Conservation (phyloP, 2,329 filamentous ascomycete species). For the Penicillium sclerotigenum region DNA sequence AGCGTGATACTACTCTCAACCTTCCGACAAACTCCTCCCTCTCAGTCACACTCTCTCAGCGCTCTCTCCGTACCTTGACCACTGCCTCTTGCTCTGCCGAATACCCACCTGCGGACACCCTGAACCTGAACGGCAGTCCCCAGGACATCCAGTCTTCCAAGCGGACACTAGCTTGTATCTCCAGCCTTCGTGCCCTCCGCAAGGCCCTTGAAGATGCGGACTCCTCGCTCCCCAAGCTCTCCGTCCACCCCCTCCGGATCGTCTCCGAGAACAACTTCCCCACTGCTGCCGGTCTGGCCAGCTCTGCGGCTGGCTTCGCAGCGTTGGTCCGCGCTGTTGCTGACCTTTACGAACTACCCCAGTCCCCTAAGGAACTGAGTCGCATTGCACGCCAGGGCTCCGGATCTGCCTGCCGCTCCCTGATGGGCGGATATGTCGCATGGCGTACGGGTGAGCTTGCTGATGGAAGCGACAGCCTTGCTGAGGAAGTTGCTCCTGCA, state of each 20-base stretch:
- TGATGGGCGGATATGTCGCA: constrained; percentile 94
- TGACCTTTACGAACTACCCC: constrained; percentile 81
- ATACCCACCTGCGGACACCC: constrained; percentile 65
- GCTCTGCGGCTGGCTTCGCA: constrained; percentile 63
- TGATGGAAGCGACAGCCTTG: constrained; percentile 83
- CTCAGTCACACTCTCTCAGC: constrained; percentile 91
- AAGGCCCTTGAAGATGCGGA: constrained; percentile 70
- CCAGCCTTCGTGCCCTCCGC: constrained; percentile 75
- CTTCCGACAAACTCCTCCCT: constrained; percentile 97
- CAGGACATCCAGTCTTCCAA: constrained; percentile 79
- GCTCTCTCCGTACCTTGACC: constrained; percentile 90
- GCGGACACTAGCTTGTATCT: constrained; percentile 91
- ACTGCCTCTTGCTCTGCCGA: constrained; percentile 82
- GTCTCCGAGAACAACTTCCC: constrained; percentile 99
- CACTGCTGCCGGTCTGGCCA: constrained; percentile 82
- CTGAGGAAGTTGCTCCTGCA: constrained; percentile 82
- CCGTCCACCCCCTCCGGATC: constrained; percentile 71
- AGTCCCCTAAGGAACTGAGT: constrained; percentile 77
- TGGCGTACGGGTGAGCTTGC: constrained; percentile 76
- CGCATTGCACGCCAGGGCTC: constrained; percentile 90
- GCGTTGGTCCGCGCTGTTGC: constrained; percentile 76
- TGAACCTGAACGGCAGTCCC: constrained; percentile 77
- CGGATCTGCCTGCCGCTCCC: constrained; percentile 85
- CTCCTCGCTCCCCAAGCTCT: constrained; percentile 75
- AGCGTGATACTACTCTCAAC: constrained; percentile 89